A percentile compares a stretch with the other conserved stretches of the same genome.
Conservation (phyloP, 148 eudicot species). For the Nepenthes gracilis region DNA sequence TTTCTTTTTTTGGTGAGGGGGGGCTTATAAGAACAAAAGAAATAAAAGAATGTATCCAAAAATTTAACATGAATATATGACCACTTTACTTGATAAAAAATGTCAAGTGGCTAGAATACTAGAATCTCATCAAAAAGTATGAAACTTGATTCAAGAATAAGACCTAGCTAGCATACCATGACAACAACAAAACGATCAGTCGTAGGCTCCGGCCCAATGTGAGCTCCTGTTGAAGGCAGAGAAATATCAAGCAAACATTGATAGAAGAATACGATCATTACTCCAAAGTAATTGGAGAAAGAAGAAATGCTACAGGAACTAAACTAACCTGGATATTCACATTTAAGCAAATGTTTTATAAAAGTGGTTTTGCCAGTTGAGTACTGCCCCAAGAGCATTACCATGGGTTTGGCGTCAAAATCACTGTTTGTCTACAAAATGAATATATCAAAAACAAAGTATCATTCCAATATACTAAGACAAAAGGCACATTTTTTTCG, state of each 20-base stretch:
- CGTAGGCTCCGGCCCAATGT: constrained; percentile 99
- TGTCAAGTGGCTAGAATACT: too few relatives aligned
- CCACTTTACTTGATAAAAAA: too few relatives aligned
- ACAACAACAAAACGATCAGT: constrained; percentile 93
- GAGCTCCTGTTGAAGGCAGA: constrained; percentile 57
- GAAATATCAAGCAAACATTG: neutral
- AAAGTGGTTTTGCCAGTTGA: constrained; percentile 98
- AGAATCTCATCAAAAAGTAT: too few relatives aligned
- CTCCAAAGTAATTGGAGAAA: neutral
- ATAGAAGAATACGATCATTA: neutral
- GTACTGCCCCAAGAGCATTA: constrained; percentile 97
- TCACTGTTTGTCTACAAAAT: constrained; percentile 62
- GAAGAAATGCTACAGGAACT: neutral
- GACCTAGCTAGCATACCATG: constrained; percentile 40
- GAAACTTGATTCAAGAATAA: neutral
- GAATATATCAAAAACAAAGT: neutral
- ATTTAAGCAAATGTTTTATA: constrained; percentile 76
- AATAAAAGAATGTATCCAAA: too few relatives aligned
- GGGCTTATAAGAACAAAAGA: too few relatives aligned
- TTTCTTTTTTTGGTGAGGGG: too few relatives aligned
- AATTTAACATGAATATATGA: too few relatives aligned
- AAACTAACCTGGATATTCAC: constrained; percentile 75
- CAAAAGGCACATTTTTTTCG: neutral
- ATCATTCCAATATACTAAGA: neutral
- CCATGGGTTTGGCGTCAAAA: constrained; percentile 98